phyloP scores from a whole-genome alignment of 1,139 yeast genomes.

The Debaryomycetaceae sp. region DNA sequence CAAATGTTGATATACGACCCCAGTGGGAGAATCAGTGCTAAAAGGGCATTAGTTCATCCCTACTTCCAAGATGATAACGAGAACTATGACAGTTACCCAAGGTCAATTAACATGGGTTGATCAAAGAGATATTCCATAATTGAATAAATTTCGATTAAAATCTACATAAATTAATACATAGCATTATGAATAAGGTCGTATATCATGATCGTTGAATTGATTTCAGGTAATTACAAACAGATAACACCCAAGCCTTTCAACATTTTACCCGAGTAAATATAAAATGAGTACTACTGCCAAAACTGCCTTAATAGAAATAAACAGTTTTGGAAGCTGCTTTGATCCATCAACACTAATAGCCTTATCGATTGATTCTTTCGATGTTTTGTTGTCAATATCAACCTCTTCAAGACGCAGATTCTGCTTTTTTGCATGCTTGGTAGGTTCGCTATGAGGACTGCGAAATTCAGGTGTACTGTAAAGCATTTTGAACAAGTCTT shows the following conservation, averaged over 20 bases:
- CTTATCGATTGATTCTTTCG: too few relatives aligned
- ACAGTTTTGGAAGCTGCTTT: too few relatives aligned
- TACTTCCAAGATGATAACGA: constrained; percentile 66
- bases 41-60: constrained; percentile 86
- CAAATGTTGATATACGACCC: constrained; percentile 89
- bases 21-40: constrained; percentile 89
- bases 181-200: background rate
- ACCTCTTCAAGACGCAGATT: too few relatives aligned
- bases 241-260: background rate
- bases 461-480: too few relatives aligned
- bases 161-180: background rate
- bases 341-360: too few relatives aligned
- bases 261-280: background rate
- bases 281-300: background rate
- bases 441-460: too few relatives aligned
- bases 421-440: too few relatives aligned
- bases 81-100: constrained; percentile 25
- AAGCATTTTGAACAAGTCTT: background rate
- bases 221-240: background rate
- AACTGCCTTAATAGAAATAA: background rate
- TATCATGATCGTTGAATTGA: background rate
- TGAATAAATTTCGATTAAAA: background rate
- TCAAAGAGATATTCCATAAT: background rate
- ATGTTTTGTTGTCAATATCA: too few relatives aligned
- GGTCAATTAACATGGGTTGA: constrained; percentile 41